phyloP scores from a whole-genome alignment of 805 yeast species.

The Dipodascopsis uninucleata region DNA sequence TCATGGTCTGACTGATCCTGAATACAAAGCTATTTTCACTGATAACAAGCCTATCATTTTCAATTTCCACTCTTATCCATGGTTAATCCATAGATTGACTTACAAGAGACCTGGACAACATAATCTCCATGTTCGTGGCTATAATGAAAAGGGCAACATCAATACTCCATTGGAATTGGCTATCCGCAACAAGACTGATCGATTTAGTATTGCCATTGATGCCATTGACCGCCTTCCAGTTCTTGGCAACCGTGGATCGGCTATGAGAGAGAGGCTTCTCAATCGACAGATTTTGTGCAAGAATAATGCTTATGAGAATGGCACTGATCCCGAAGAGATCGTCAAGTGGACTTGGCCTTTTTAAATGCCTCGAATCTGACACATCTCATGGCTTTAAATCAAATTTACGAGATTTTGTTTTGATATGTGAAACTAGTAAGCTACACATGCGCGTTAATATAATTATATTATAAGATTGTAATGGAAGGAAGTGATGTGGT shows the following conservation, averaged over 20 bases:
- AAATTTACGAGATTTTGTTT: no score
- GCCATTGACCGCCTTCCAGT: conserved; percentile 5
- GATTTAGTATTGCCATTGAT: conserved; percentile 5
- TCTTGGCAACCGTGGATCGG: conserved; percentile 1
- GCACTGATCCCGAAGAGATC: conserved; percentile 3
- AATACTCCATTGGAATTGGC: conserved; percentile 6
- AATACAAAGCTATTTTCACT: conserved; percentile 5
- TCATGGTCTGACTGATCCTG: conserved; percentile 5
- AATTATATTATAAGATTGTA: no score
- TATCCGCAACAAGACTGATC: conserved; percentile 5
- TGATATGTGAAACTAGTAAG: no score
- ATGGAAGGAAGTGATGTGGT: no score
- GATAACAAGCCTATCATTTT: conserved; percentile 2
- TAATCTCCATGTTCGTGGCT: conserved; percentile 7
- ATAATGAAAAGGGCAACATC: conserved; percentile 6
- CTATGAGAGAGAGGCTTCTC: conserved; percentile 4
- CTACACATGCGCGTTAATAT: no score
- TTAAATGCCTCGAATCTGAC: no score
- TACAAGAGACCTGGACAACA: conserved; percentile 5
- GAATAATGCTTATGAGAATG: conserved; percentile 5
- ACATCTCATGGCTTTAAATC: no score
- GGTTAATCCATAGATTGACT: conserved; percentile 5
- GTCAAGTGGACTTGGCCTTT: conserved; percentile 4
- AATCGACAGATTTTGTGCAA: conserved; percentile 4
- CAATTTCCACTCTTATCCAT: conserved; percentile 6